Base-by-base conservation (phyloP, 2,329 filamentous ascomycete genomes). In the Claviceps spartinae region DNA sequence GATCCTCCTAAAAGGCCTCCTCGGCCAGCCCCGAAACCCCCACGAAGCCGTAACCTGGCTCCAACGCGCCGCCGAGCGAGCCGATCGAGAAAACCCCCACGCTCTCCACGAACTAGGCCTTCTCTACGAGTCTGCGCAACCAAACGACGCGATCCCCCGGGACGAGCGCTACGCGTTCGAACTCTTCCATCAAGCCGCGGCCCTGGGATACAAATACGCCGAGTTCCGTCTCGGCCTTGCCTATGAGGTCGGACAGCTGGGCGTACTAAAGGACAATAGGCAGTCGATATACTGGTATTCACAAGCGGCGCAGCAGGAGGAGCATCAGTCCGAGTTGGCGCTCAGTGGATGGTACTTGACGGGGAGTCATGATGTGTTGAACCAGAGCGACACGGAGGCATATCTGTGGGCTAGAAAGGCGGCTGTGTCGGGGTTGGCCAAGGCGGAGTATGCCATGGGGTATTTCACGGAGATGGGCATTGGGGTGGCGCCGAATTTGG, bases 401-500 rank as follows among this genome's bases (percentile, higher is more conserved):
- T 98, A 96, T 65, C 78, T 98, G 2, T 98, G 93, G 93, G 91
- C 93, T 11, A 77, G 91, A 22, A 97, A 96, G 69, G 91, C 93
- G 2, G 93, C 93, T 0, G 81, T 83, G 57, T 86, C 88, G 3
- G 89, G 91, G 2, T 70, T 96, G 40, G 83, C 88, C 7, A 98
- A 97, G 73, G 93, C 93, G 0, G 87, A 97, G 70, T 97, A 96
- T 69, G 93, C 91, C 0, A 95, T 98, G 66, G 93, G 93, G 0
- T 96, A 97, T 69, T 96, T 95, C 64, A 94, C 88, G 0, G 93
- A 98, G 68, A 84, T 93, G 48, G 93, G 93, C 13, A 97, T 98
- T 60, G 93, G 93, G 34, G 83, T 88, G 57, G 76, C 84, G 16
- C 82, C 86, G 8, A 94, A 91, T 65, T 62, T 96, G 60, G 93